A percentile compares a stretch with the other conserved stretches of the same genome.
These are phyloP conservation scores for Alectoria sarmentosa DNA, from an alignment of 495 filamentous ascomycete genomes.

Conservation along the genomic window DNA sequence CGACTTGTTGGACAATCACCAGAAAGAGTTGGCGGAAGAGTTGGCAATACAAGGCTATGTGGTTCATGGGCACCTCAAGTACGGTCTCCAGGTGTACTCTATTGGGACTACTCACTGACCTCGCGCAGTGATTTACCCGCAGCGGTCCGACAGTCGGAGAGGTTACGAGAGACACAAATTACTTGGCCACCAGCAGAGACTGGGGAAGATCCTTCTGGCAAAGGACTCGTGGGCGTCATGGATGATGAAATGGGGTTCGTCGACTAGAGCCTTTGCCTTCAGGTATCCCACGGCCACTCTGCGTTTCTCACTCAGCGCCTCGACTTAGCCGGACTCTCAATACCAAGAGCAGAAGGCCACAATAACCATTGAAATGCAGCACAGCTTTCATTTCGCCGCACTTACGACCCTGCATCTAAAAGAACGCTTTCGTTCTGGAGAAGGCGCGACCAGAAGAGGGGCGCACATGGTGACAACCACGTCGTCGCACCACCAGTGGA, in stretches of 20 bases:
- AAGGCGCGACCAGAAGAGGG: not conserved
- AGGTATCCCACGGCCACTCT: not conserved
- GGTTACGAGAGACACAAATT: constrained; percentile 33
- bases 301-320: not conserved
- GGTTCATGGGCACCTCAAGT: constrained; percentile 59
- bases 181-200: constrained; percentile 44
- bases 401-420: not conserved
- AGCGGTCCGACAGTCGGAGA: constrained; percentile 40
- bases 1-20: constrained; percentile 81
- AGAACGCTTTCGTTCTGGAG: not conserved
- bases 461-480: not conserved
- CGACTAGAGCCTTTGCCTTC: constrained; percentile 32
- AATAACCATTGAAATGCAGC: not conserved
- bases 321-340: not conserved
- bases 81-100: constrained; percentile 23
- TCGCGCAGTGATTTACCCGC: constrained; percentile 37
- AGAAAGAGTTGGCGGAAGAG: constrained; percentile 73
- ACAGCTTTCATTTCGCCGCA: not conserved
- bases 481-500: not conserved
- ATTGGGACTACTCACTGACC: constrained; percentile 2
- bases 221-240: constrained; percentile 43
- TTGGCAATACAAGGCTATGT: constrained; percentile 63
- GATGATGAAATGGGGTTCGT: constrained; percentile 52
- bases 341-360: not conserved
- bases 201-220: constrained; percentile 32